These are phyloP conservation scores for Boletus coccyginus DNA, from an alignment of 768 basidiomycete species.

Conservation along the genomic window DNA sequence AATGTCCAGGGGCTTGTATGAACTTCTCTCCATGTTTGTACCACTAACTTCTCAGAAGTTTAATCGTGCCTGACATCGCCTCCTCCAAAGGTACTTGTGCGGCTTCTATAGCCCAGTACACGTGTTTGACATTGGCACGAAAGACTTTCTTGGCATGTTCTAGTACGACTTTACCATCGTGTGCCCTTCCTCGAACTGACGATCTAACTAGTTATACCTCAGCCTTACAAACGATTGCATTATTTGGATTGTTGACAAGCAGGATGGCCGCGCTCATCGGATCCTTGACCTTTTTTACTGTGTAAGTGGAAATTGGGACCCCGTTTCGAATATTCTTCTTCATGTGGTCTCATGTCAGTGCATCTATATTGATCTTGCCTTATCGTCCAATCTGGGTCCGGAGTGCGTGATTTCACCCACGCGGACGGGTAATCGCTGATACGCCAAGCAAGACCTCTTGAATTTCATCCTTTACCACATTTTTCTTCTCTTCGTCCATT, in stretches of 20 bases:
- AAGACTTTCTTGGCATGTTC: constrained; percentile 40
- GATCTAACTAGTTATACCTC: constrained; percentile 24
- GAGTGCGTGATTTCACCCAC: constrained; percentile 29
- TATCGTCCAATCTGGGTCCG: constrained; percentile 35
- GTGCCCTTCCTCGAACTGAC: constrained; percentile 3
- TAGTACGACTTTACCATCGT: constrained; percentile 21
- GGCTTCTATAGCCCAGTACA: constrained; percentile 37
- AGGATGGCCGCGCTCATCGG: constrained; percentile 65
- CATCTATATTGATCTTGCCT: constrained; percentile 38
- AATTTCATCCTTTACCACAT: constrained; percentile 76
- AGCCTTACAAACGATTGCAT: constrained; percentile 54
- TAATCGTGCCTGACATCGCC: constrained; percentile 8
- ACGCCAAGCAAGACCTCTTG: constrained; percentile 46
- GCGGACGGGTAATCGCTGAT: constrained; percentile 4
- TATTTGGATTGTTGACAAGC: constrained; percentile 69
- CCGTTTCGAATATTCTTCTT: constrained; percentile 17
- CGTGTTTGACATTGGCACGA: constrained; percentile 41
- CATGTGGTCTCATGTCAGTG: constrained; percentile 22
- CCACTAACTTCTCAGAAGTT: not conserved
- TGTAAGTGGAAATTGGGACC: constrained; percentile 35
- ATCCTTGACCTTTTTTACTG: constrained; percentile 50
- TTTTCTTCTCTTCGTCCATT: constrained; percentile 78
- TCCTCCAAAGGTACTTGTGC: constrained; percentile 38
- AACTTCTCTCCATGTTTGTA: constrained; percentile 47
- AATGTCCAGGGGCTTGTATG: constrained; percentile 52